Percentiles rank a stretch among this genome's conserved stretches.
phyloP scores from a whole-genome alignment of 192 early-diverging fungal species.

The Chytriomyces hyalinus region DNA sequence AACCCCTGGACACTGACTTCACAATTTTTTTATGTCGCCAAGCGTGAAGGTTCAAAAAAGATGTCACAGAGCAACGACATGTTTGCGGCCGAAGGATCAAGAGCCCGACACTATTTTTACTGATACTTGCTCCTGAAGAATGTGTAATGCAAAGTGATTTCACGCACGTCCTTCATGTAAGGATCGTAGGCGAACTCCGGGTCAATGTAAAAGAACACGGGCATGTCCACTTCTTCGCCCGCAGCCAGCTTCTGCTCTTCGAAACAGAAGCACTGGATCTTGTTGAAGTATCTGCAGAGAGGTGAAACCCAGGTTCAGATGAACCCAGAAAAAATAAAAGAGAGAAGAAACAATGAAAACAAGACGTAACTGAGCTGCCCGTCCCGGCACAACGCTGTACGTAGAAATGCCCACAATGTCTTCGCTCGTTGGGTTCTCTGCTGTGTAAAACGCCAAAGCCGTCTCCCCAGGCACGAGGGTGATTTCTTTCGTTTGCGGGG shows the following conservation, averaged over 20 bases:
- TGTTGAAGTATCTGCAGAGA: slow-evolving; percentile 80
- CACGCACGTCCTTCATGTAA: slow-evolving; percentile 90
- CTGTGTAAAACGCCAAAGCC: slow-evolving; percentile 94
- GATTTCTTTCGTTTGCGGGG: slow-evolving; percentile 85
- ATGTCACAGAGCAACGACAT: too few relatives aligned
- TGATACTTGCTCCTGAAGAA: slow-evolving; percentile 82
- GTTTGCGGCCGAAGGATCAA: too few relatives aligned
- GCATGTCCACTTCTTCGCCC: slow-evolving; percentile 87
- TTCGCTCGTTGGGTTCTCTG: slow-evolving; percentile 81
- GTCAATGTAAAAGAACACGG: slow-evolving; percentile 95
- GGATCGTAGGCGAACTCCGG: slow-evolving; percentile 95
- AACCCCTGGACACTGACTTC: too few relatives aligned
- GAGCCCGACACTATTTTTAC: neutral
- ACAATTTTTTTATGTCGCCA: too few relatives aligned
- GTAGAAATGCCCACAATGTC: slow-evolving; percentile 95
- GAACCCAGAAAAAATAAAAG: neutral
- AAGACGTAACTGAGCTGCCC: slow-evolving; percentile 73
- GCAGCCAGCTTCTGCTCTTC: slow-evolving; percentile 93
- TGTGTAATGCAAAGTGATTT: slow-evolving; percentile 91
- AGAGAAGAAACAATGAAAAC: neutral
- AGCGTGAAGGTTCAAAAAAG: too few relatives aligned
- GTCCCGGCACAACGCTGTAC: slow-evolving; percentile 92
- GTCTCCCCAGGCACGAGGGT: slow-evolving; percentile 95
- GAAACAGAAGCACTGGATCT: slow-evolving; percentile 99
- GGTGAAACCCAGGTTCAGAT: neutral